Percentiles rank a stretch among this genome's conserved stretches.
Conservation (phyloP, 148 eudicot species). For the Diospyros lotus region DNA sequence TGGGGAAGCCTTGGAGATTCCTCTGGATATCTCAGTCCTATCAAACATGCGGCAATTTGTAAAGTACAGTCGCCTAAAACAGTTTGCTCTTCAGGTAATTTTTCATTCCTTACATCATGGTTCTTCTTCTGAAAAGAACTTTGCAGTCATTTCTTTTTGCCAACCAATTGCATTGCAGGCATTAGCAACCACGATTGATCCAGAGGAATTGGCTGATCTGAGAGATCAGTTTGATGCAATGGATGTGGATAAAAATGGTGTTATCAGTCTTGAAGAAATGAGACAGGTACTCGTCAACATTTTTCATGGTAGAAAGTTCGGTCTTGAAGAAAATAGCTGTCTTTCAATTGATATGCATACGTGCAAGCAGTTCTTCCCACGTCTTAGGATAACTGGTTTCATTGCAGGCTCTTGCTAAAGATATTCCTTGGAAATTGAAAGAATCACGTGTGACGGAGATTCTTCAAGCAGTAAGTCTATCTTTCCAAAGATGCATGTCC, state of each 20-base stretch:
- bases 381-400: constrained; percentile 10
- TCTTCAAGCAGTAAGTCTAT: constrained; percentile 69
- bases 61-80: constrained; percentile 85
- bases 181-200: constrained; percentile 79
- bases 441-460: constrained; percentile 77
- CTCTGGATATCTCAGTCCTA: constrained; percentile 90
- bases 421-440: constrained; percentile 87
- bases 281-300: constrained; percentile 55
- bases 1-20: constrained; percentile 87
- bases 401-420: constrained; percentile 83
- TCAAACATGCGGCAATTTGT: constrained; percentile 89
- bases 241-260: constrained; percentile 86
- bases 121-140: not conserved
- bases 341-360: not conserved
- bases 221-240: constrained; percentile 95
- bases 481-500: not conserved
- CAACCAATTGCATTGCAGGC: constrained; percentile 45
- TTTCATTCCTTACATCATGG: not conserved
- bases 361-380: not conserved
- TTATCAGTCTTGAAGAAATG: constrained; percentile 95
- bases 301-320: not conserved
- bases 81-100: constrained; percentile 87
- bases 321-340: not conserved
- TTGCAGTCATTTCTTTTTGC: not conserved
- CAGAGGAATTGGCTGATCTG: constrained; percentile 71